These are phyloP conservation scores for Phyllosticta capitalensis DNA, from an alignment of 2,329 filamentous ascomycete genomes.

Conservation along the genomic window DNA sequence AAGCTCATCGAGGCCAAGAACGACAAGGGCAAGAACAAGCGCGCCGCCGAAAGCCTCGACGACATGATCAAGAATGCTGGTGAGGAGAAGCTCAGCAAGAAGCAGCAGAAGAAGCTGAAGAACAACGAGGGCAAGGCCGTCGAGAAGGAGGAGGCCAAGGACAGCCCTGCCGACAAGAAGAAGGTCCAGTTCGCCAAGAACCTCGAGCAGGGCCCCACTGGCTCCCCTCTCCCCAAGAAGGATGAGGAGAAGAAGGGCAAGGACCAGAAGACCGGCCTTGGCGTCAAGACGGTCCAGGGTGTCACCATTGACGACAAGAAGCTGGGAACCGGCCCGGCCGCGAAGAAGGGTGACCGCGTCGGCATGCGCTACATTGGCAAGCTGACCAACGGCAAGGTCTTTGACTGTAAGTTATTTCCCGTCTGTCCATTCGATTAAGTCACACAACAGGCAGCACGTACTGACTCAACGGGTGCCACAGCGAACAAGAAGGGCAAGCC, in stretches of 20 bases:
- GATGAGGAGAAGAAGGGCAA: slow-evolving; percentile 26
- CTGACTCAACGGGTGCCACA: slow-evolving; percentile 29
- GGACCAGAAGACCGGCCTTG: slow-evolving; percentile 47
- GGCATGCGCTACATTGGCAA: slow-evolving; percentile 98
- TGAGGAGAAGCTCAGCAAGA: slow-evolving; percentile 79
- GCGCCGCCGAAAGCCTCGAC: slow-evolving; percentile 71
- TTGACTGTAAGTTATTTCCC: slow-evolving; percentile 60
- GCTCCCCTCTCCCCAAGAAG: slow-evolving; percentile 37
- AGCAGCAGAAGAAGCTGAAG: slow-evolving; percentile 96
- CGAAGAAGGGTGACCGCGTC: slow-evolving; percentile 83
- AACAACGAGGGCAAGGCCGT: slow-evolving; percentile 94
- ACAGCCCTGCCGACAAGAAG: slow-evolving; percentile 59
- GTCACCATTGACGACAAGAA: slow-evolving; percentile 96
- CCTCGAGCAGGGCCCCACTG: slow-evolving; percentile 88
- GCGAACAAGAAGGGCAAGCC: slow-evolving; percentile 99
- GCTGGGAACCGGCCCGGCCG: slow-evolving; percentile 69
- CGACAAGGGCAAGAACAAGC: slow-evolving; percentile 84
- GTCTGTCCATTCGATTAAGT: not conserved
- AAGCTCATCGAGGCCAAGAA: slow-evolving; percentile 39
- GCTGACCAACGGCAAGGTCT: slow-evolving; percentile 82
- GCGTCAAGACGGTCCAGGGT: slow-evolving; percentile 73
- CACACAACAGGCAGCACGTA: not conserved
- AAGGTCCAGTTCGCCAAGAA: slow-evolving; percentile 99
- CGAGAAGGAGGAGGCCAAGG: slow-evolving; percentile 35
- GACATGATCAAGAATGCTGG: slow-evolving; percentile 71